Evolutionary conservation across 176 grass and related monocot species (phyloP), one percentile per base, ranked within the genome.

Genomic region (Oryza rufipogon): DNA sequence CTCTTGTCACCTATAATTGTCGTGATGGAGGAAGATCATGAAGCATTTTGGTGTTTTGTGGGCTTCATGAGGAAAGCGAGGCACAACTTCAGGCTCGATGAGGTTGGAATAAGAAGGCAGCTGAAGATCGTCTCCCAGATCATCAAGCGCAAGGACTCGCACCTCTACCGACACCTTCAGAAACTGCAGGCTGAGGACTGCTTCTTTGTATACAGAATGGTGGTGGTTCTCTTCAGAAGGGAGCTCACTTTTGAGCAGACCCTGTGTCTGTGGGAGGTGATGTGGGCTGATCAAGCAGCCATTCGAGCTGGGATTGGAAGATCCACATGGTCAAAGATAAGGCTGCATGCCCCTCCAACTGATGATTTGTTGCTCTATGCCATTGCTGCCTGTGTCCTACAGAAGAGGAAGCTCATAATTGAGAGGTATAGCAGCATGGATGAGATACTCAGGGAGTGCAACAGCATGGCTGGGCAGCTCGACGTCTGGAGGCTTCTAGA

Each of bases 41-140:
- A 93, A 73, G 96, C 96, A 19, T 98, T 98, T 80, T 98, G 96
- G 96, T 98, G 96, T 64, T 95, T 98, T 68, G 96, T 95, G 45
- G 89, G 96, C 70, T 95, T 95, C 83, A 98, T 98, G 96, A 89
- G 84, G 84, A 98, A 95, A 84, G 93, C 96, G 0, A 75, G 96
- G 44, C 92, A 95, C 77, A 98, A 98, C 83, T 98, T 95, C 76
- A 92, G 91, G 83, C 96, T 98, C 22, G 96, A 98, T 51, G 96
- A 98, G 71, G 81, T 88, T 72, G 96, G 93, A 66, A 98, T 98
- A 76, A 88, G 65, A 74, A 91, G 91, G 16, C 96, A 98, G 70
- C 73, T 95, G 83, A 98, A 93, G 81, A 95, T 88, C 1, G 96
- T 95, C 46, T 93, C 96, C 4, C 92, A 95, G 86, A 93, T 98